These are phyloP conservation scores for Heritiera fomes DNA, from an alignment of 345 rosid genomes.

Conservation along the genomic window DNA sequence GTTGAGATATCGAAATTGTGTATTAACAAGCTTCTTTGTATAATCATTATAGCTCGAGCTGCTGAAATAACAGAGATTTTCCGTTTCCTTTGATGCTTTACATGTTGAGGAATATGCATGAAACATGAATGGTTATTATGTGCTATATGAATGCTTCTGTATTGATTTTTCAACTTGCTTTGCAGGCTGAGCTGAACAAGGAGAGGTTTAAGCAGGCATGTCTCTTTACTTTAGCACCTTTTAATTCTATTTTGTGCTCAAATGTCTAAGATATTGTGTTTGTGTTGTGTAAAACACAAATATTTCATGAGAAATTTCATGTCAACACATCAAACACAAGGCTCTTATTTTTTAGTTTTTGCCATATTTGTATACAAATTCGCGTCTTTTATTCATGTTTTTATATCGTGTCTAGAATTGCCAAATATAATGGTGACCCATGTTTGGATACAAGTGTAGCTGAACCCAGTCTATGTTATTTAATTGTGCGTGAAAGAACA, in stretches of 20 bases:
- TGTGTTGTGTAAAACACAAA: too few species aligned
- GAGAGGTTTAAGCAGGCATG: constrained; percentile 44
- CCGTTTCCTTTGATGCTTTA: neutral
- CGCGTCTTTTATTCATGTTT: too few species aligned
- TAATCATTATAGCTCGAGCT: neutral
- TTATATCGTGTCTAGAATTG: too few species aligned
- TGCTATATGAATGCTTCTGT: neutral
- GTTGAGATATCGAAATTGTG: neutral
- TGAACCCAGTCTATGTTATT: neutral
- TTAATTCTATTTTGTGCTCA: neutral
- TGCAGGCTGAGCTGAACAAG: constrained; percentile 47
- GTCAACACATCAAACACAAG: too few species aligned
- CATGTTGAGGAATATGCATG: neutral
- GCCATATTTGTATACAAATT: too few species aligned
- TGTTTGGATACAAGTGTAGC: neutral
- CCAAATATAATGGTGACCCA: too few species aligned
- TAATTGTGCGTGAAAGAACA: neutral
- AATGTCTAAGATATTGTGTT: neutral
- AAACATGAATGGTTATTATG: constrained; percentile 1
- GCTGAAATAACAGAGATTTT: neutral
- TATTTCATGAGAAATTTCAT: too few species aligned
- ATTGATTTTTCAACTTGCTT: neutral
- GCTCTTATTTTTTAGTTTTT: too few species aligned
- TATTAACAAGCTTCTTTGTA: neutral
- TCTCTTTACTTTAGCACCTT: neutral